These are phyloP conservation scores for Eucalyptus cladocalyx DNA, from an alignment of 345 rosid genomes.

Conservation along the genomic window DNA sequence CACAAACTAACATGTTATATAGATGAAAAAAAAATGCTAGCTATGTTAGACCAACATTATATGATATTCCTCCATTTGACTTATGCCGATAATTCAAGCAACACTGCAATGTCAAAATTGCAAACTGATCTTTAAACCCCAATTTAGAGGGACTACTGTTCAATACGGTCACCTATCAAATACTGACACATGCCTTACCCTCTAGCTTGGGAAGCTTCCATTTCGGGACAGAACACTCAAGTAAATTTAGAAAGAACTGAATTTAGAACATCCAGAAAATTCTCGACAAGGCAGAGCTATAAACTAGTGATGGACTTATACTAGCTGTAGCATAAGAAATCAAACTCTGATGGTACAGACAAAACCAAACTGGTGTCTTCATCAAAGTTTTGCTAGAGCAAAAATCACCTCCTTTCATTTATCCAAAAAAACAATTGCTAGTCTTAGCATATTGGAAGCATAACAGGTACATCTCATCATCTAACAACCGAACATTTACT, in stretches of 20 bases:
- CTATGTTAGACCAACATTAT: not conserved
- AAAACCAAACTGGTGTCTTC: not conserved
- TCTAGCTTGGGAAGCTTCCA: not conserved
- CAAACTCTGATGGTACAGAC: not conserved
- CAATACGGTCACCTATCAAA: not conserved
- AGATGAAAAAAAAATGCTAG: not conserved
- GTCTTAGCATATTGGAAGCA: not conserved
- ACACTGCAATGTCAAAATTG: not conserved
- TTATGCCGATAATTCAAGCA: not conserved
- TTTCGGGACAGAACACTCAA: not conserved
- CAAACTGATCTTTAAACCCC: not conserved
- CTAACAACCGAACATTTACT: not conserved
- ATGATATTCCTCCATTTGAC: not conserved
- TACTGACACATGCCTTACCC: not conserved
- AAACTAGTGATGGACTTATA: not conserved
- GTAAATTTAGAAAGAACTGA: not conserved
- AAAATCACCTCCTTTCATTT: not conserved
- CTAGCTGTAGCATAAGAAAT: not conserved
- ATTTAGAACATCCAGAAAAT: not conserved
- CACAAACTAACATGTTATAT: not conserved
- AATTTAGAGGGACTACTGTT: not conserved
- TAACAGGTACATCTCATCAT: not conserved
- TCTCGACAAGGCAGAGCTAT: not conserved
- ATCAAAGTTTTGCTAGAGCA: not conserved
- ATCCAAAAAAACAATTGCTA: not conserved